Evolutionary conservation across 1,284 basidiomycete genomes (phyloP), one percentile per base, ranked within the genome.

Genomic region (Ceratobasidium sp.): DNA sequence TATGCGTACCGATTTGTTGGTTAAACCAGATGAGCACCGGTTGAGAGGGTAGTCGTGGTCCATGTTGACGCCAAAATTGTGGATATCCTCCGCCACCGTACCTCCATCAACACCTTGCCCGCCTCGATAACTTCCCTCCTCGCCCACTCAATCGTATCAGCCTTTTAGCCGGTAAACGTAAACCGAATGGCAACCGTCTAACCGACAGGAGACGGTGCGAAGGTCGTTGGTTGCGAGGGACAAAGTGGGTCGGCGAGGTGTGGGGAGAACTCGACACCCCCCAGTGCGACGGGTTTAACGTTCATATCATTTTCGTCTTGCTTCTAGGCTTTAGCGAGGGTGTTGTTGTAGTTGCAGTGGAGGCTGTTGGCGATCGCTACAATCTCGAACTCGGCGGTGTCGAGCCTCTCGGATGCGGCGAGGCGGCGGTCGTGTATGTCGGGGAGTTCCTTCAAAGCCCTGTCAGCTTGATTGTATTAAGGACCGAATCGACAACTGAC

Each of bases 21-120:
- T 94, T 91, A 86, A 94, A 95, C 71, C 93, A 89, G 80, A 96
- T 91, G 85, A 96, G 95, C 0, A 89, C 91, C 77, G 89, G 23
- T 91, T 95, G 80, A 94, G 84, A 0, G 93, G 92, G 83, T 89
- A 90, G 40, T 88, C 88, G 76, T 89, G 87, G 58, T 84, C 85
- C 80, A 89, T 87, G 53, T 85, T 85, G 53, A 90, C 85, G 55
- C 87, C 83, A 77, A 87, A 85, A 55, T 86, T 84, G 26, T 83
- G 78, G 20, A 79, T 79, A 40, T 79, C 79, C 26, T 42, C 67
- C 51, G 63, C 58, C 18, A 84, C n/a, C 91, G 88, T 20, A 87
- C 89, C 80, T 88, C 86, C 1, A 88, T 88, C 60, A 95, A 85
- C 5, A 89, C 81, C 49, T 83, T 82, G 44, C 87, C 90, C 71